Evolutionary conservation across 1,284 basidiomycete species (phyloP).

Genomic region (Puccinia horiana): DNA sequence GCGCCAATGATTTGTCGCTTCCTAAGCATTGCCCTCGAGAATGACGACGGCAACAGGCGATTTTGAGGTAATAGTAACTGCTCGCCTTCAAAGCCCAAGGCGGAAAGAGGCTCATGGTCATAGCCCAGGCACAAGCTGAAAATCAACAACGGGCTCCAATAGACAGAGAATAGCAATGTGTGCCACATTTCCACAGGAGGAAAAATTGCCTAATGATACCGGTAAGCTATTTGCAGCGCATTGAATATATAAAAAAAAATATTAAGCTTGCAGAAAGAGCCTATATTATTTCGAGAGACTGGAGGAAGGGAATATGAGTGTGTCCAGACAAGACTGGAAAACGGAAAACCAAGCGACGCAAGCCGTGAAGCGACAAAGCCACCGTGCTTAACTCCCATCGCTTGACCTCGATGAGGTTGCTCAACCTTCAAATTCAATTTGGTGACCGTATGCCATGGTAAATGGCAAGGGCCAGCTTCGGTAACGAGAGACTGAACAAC

Average conservation of each 20-base stretch:
- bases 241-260: neutral
- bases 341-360: neutral
- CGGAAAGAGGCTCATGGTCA: neutral
- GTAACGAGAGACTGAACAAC: neutral
- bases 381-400: neutral
- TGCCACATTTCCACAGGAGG: neutral
- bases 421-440: neutral
- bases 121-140: neutral
- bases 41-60: neutral
- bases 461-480: neutral
- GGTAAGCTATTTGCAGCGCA: neutral
- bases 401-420: neutral
- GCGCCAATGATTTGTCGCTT: constrained; percentile 7
- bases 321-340: neutral
- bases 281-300: neutral
- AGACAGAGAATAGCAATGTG: neutral
- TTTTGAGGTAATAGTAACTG: neutral
- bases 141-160: neutral
- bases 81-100: constrained; percentile 7
- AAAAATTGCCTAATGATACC: neutral
- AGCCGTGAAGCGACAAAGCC: neutral
- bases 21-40: neutral
- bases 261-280: neutral
- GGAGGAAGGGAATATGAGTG: neutral
- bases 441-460: constrained; percentile 7